Base-by-base conservation (phyloP, 441 rosid species). In the Jatropha podagrica region DNA sequence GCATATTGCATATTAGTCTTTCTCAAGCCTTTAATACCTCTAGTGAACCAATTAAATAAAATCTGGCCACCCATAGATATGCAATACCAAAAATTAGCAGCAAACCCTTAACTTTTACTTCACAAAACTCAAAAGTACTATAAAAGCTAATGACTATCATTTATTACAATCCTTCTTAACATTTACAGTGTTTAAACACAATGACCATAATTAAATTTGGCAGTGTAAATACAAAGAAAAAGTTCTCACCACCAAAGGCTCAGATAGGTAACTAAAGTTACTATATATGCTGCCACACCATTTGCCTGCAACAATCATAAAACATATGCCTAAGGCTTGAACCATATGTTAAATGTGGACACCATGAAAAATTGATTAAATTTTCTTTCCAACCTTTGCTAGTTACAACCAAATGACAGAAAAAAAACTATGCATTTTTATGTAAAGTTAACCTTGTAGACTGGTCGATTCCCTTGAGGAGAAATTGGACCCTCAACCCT, bases 211-310 rank as follows among this genome's bases (percentile, higher is more conserved):
- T 26, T 64, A 67, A 69, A 44, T 6, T 44, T 44, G 48, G 48
- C 48, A 44, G 48, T 6, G 46, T 44, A 44, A 44, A 44, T 4
- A 7, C 48, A 44, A 44, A 44, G 48, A 44, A 46, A 74, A 71
- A 52, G 68, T 63, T 75, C 95, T 88, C 83, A 96, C 99, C 99
- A 88, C 98, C 97, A 96, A 77, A 96, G 92, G 82, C 95, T 83
- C 40, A 92, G 74, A 84, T 94, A 96, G 73, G 95, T 89, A 56
- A 85, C 76, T 72, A 96, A 71, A 52, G 99, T 94, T 78, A 92
- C 91, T 58, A 79, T 62, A 82, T 94, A 94, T 0, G 96, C 93
- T 7, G 89, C 88, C 89, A 96, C 26, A 69, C 99, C 98, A 82
- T 96, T 96, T 68, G 89, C 98, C 98, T 96, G 83, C 82, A 85